Base-by-base conservation (phyloP, 805 yeast genomes). In the Ogataea populi-albae region DNA sequence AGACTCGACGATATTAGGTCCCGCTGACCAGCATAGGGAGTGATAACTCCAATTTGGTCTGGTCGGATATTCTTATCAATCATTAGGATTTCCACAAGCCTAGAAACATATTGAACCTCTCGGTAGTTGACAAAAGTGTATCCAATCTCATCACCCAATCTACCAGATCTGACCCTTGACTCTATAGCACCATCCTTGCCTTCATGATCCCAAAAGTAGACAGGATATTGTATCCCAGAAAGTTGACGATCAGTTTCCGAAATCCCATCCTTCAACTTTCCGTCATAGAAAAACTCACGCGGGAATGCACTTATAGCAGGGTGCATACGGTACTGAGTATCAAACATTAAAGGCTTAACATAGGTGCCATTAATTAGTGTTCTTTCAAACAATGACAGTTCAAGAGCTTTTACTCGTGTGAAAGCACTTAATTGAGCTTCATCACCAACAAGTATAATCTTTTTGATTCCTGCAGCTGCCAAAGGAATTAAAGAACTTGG, bases 251-350 rank as follows among this genome's bases (percentile, higher is more conserved):
- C 71, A 19, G 61, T 70, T 0, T 61, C 73, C 4, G 75, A 68
- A 17, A 82, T 71, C 50, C 91, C 91, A 59, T 88, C 94, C 27
- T 73, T 65, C 41, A 93, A 69, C 40, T 71, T 68, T 2, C 84
- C 79, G 11, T 75, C 59, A 54, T 93, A 93, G 54, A 93, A 93
- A 49, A 81, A 80, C 6, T 60, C 54, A 31, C 96, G 81, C 1
- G 98, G 96, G 58, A 93, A 93, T 34, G 54, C 64, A 23, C 96
- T 83, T 28, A 93, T 93, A 4, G 70, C 79, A 0, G 98, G 96
- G 58, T 93, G 95, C 98, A 93, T 91, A 66, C 98, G 91, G 57
- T 91, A 91, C 56, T 91, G 98, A 1, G 79, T 76, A 47, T 81
- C 79, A 49, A 82, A 68, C 86, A 81, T 77, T 44, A 74, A 77